Percentiles rank a stretch among this genome's conserved stretches.
phyloP scores from a whole-genome alignment of 1,284 basidiomycete genomes.

The Papiliotrema laurentii region DNA sequence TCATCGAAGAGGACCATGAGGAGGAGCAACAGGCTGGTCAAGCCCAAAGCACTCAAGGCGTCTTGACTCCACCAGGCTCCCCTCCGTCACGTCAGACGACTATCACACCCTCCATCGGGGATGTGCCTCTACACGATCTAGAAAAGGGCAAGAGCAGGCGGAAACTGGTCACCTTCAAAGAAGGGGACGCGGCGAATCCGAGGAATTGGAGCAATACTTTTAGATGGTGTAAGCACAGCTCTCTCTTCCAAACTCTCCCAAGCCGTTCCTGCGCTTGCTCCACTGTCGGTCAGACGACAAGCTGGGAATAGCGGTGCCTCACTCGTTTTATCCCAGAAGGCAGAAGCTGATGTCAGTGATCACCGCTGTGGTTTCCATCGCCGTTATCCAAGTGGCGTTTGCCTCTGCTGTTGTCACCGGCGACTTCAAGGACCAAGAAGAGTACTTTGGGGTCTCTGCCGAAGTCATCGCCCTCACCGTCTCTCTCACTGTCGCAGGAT shows the following conservation, averaged over 20 bases:
- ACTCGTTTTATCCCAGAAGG: too few species aligned
- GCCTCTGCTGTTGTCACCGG: conserved; percentile 33
- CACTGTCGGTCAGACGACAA: too few species aligned
- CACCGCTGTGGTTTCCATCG: conserved; percentile 23
- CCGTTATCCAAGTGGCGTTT: conserved; percentile 31
- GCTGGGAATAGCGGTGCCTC: too few species aligned
- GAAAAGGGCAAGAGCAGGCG: conserved; percentile 15
- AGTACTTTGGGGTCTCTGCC: conserved; percentile 26
- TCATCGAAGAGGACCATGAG: conserved; percentile 20
- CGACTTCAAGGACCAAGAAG: conserved; percentile 25
- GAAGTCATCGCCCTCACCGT: conserved; percentile 34
- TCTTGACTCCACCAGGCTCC: conserved; percentile 12
- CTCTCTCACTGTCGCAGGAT: conserved; percentile 30
- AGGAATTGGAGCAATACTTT: conserved; percentile 23
- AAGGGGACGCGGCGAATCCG: conserved; percentile 28
- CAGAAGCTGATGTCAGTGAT: conserved; percentile 17
- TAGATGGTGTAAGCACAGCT: conserved; percentile 25
- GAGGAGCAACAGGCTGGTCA: too few species aligned
- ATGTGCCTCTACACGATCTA: conserved; percentile 10
- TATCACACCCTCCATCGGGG: conserved; percentile 7
- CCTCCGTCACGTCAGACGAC: conserved; percentile 10
- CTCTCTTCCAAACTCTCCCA: not conserved
- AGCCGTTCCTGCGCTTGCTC: too few species aligned
- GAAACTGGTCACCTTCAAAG: conserved; percentile 33
- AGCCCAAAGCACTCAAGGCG: too few species aligned